Conservation (phyloP, 768 basidiomycete species). For the Leucocoprinus birnbaumii region DNA sequence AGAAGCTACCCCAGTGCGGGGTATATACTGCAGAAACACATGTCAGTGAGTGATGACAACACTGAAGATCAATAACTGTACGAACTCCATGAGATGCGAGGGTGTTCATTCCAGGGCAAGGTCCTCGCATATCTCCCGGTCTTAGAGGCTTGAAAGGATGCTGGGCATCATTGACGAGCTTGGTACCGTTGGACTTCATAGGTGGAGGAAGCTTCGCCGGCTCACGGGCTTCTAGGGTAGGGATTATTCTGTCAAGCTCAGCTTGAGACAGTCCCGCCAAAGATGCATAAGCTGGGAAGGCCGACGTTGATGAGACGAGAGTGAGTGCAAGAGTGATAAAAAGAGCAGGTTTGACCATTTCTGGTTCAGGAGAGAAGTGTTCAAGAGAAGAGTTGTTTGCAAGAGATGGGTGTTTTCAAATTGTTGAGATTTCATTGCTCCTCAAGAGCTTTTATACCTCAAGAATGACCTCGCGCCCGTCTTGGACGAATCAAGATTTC, state of each 20-base stretch:
- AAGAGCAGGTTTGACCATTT: neutral
- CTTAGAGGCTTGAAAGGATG: conserved; percentile 16
- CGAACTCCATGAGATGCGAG: conserved; percentile 17
- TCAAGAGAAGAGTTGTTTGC: no score
- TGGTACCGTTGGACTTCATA: conserved; percentile 1
- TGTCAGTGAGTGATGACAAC: no score
- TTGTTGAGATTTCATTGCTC: no score
- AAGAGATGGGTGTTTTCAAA: no score
- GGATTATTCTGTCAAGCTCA: conserved; percentile 11
- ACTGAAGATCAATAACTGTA: neutral
- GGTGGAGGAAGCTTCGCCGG: conserved; percentile 3
- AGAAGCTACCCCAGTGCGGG: no score
- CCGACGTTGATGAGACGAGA: neutral
- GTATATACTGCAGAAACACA: no score
- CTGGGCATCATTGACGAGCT: conserved; percentile 10
- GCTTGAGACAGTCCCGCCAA: conserved; percentile 20
- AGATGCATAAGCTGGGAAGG: conserved; percentile 20
- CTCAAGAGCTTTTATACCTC: no score
- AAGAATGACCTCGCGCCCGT: no score
- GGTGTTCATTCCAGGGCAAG: conserved; percentile 18
- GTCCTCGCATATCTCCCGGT: conserved; percentile 13
- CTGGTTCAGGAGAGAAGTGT: neutral
- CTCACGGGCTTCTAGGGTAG: neutral
- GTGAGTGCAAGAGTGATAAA: neutral
- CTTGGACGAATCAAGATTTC: no score